These are phyloP conservation scores for Cercospora sp. DNA, from an alignment of 2,329 filamentous ascomycete genomes.

Conservation along the genomic window DNA sequence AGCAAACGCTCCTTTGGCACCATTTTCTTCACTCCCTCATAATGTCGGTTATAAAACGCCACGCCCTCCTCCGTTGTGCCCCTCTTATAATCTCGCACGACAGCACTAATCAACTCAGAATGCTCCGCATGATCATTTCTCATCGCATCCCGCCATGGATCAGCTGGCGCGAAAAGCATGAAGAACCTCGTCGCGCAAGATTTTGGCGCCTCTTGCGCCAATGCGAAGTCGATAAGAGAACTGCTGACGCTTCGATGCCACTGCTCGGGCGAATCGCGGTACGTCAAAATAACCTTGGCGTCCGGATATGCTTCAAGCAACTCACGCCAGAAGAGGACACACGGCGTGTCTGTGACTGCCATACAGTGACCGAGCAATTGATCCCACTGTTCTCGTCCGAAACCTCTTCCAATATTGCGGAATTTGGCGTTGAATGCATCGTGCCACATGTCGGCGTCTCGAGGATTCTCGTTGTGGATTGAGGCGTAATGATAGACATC, in stretches of 20 bases:
- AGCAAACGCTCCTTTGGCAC: background rate
- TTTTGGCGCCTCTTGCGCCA: background rate
- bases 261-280: background rate
- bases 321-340: conserved; percentile 39
- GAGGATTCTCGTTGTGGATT: conserved; percentile 20
- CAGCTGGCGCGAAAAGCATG: background rate
- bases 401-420: background rate
- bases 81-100: background rate
- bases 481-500: conserved; percentile 68
- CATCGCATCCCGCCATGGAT: background rate
- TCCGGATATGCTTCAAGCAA: conserved; percentile 40
- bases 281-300: conserved; percentile 41
- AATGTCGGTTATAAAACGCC: background rate
- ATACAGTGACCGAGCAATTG: conserved; percentile 36
- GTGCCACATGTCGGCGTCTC: conserved; percentile 27
- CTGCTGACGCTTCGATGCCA: too few relatives aligned
- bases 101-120: background rate
- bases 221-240: too few relatives aligned
- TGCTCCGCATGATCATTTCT: background rate
- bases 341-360: conserved; percentile 39
- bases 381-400: conserved; percentile 32
- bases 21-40: background rate
- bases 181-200: background rate
- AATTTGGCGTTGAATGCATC: conserved; percentile 28
- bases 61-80: background rate